phyloP scores from a whole-genome alignment of 768 basidiomycete genomes.

The Phaeotremella fagi region DNA sequence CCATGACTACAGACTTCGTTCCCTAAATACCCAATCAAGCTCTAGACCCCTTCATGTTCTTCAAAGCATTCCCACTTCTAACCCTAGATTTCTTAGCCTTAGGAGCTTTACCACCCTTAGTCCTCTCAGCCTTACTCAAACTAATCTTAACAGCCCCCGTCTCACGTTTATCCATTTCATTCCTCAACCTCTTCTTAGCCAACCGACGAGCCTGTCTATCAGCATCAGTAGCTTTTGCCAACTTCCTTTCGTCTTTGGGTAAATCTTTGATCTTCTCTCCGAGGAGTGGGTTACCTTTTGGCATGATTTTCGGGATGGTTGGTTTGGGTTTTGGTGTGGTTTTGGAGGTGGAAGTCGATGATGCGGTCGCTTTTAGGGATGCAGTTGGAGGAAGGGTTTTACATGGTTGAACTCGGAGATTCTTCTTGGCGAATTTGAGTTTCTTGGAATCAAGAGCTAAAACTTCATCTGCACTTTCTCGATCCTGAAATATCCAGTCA shows the following conservation, averaged over 20 bases:
- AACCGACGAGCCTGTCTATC: conserved; percentile 76
- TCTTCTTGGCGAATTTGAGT: conserved; percentile 89
- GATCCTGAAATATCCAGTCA: conserved; percentile 57
- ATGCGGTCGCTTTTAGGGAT: conserved; percentile 31
- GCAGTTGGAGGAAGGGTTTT: conserved; percentile 57
- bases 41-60: conserved; percentile 48
- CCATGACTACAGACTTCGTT: no score
- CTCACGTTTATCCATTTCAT: conserved; percentile 27
- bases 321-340: conserved; percentile 15
- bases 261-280: conserved; percentile 72
- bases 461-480: conserved; percentile 85
- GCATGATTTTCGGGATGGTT: no score
- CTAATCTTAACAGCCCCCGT: conserved; percentile 45
- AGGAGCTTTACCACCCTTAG: conserved; percentile 23
- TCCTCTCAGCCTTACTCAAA: conserved; percentile 28
- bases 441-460: conserved; percentile 70
- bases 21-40: no score
- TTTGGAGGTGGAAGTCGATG: conserved; percentile 13
- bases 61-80: conserved; percentile 42
- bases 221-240: conserved; percentile 68
- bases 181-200: conserved; percentile 77
- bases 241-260: conserved; percentile 80
- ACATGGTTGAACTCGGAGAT: conserved; percentile 83
- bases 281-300: conserved; percentile 76
- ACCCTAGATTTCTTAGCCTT: conserved; percentile 49